phyloP scores from a whole-genome alignment of 305 asterid genomes.

The Fraxinus sp. region DNA sequence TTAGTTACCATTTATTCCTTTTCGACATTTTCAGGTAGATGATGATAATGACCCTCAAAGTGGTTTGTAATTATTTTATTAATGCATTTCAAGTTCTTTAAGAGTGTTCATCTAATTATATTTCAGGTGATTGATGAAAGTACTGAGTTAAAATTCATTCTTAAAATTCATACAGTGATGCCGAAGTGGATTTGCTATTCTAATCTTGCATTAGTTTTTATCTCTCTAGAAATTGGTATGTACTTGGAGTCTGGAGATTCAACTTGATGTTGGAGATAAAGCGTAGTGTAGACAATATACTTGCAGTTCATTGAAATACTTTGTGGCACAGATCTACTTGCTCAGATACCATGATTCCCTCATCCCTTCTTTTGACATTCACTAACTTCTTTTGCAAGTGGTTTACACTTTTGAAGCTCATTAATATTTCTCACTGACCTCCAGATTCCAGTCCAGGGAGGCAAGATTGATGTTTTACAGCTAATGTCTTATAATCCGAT shows the following conservation, averaged over 20 bases:
- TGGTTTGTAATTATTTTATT: slow-evolving; percentile 2
- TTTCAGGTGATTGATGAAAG: slow-evolving; percentile 15
- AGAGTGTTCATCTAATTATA: slow-evolving; percentile 5
- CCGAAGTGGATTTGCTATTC: background rate
- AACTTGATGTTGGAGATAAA: slow-evolving; percentile 4
- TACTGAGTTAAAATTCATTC: background rate
- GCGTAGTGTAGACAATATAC: background rate
- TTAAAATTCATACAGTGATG: background rate
- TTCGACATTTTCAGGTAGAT: slow-evolving; percentile 26
- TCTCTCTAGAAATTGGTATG: background rate
- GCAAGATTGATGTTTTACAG: background rate
- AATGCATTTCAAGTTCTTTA: slow-evolving; percentile 6
- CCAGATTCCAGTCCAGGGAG: background rate
- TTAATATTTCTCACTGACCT: background rate
- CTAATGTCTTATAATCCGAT: background rate
- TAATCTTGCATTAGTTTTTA: slow-evolving; percentile 10
- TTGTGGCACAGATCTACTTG: background rate
- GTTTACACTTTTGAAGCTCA: background rate
- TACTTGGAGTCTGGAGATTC: background rate
- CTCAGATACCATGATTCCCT: background rate
- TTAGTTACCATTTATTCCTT: slow-evolving; percentile 36
- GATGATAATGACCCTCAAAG: slow-evolving; percentile 18
- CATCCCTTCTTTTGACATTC: background rate
- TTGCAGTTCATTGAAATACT: background rate
- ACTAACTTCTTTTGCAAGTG: background rate